These are phyloP conservation scores for Blastocystis hominis DNA, from an alignment of 352 stramenopile genomes.

Conservation along the genomic window DNA sequence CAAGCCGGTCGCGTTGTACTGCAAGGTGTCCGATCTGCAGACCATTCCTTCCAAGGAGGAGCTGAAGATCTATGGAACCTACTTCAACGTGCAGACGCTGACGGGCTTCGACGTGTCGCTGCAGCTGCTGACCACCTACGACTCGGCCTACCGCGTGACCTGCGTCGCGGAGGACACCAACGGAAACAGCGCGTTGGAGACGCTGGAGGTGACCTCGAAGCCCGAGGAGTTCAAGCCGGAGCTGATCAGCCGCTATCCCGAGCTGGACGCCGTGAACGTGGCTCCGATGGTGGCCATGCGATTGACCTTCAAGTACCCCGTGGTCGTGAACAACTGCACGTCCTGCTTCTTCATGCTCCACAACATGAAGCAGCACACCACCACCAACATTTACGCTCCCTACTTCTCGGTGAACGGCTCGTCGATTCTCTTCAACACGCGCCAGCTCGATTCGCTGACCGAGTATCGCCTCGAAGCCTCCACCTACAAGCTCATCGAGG, in stretches of 20 bases:
- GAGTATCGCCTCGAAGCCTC: not conserved
- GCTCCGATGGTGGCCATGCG: not conserved
- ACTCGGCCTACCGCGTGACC: not conserved
- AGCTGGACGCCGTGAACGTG: not conserved
- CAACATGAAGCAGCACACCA: not conserved
- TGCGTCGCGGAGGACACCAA: not conserved
- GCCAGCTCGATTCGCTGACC: not conserved
- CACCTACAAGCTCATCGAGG: not conserved
- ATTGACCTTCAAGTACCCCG: slow-evolving; percentile 22
- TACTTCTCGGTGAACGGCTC: not conserved
- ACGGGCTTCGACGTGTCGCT: not conserved
- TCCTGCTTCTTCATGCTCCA: slow-evolving; percentile 53
- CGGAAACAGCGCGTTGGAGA: not conserved
- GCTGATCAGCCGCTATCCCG: not conserved
- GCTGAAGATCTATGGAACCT: not conserved
- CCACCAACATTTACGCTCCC: not conserved
- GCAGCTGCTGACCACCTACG: not conserved
- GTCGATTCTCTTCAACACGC: not conserved
- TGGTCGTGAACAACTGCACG: not conserved
- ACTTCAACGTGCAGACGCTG: not conserved
- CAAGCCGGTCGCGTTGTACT: slow-evolving; percentile 12
- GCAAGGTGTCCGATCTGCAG: not conserved
- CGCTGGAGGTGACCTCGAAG: not conserved
- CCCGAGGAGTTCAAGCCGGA: not conserved
- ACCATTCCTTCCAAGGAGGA: not conserved